Percentiles rank a stretch among this genome's conserved stretches.
phyloP scores from a whole-genome alignment of 768 basidiomycete species.

The Russula vinacea region DNA sequence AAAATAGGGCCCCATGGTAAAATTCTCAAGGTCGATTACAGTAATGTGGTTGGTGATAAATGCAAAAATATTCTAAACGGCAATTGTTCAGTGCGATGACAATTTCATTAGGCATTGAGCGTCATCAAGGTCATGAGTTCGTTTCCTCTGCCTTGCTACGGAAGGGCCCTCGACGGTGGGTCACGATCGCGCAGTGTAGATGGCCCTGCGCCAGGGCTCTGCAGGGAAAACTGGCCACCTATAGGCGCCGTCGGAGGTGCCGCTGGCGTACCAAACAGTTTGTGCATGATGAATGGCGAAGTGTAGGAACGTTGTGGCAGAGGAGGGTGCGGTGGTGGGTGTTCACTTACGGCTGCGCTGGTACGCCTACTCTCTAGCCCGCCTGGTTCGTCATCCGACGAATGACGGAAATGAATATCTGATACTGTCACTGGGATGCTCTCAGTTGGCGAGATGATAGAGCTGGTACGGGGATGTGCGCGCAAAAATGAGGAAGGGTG shows the following conservation, averaged over 20 bases:
- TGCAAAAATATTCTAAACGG: conserved; percentile 2
- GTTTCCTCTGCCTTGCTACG: background rate
- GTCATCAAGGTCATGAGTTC: conserved; percentile 21
- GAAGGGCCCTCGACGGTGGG: conserved; percentile 10
- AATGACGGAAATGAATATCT: conserved; percentile 40
- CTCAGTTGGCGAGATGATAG: conserved; percentile 37
- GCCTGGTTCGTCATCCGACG: conserved; percentile 32
- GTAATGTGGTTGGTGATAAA: conserved; percentile 2
- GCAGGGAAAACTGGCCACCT: background rate
- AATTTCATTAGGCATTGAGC: conserved; percentile 7
- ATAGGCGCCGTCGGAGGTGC: conserved; percentile 4
- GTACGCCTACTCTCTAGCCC: conserved; percentile 32
- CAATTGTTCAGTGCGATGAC: background rate
- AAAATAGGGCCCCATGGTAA: conserved; percentile 19
- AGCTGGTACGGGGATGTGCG: conserved; percentile 22
- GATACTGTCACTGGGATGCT: conserved; percentile 39
- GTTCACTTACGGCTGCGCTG: conserved; percentile 26
- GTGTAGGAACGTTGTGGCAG: conserved; percentile 30
- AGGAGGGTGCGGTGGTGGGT: conserved; percentile 34
- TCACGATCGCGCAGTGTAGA: conserved; percentile 20
- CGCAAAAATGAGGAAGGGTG: conserved; percentile 31
- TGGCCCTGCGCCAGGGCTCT: conserved; percentile 24
- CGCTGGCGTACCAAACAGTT: conserved; percentile 32
- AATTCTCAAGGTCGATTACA: conserved; percentile 1
- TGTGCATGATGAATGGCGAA: conserved; percentile 39